phyloP scores from a whole-genome alignment of 805 yeast genomes.

The Ogataea allantospora region DNA sequence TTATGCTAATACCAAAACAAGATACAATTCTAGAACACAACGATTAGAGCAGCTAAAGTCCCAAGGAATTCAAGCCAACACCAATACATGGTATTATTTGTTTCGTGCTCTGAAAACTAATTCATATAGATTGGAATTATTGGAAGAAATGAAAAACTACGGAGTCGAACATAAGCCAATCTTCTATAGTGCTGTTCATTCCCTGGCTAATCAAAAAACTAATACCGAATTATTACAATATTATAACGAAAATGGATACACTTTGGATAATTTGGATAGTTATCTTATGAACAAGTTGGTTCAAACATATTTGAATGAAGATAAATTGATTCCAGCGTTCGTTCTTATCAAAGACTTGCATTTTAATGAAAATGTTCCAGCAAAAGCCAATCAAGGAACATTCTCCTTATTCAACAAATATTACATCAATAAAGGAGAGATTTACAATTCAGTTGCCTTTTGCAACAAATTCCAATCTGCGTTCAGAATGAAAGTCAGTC shows the following conservation, averaged over 20 bases:
- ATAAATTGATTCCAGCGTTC: constrained; percentile 22
- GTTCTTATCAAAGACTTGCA: constrained; percentile 7
- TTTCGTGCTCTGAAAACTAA: constrained; percentile 21
- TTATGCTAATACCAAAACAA: constrained; percentile 13
- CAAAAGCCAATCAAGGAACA: constrained; percentile 20
- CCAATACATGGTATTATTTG: constrained; percentile 31
- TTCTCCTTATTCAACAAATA: constrained; percentile 21
- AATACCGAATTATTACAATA: constrained; percentile 20
- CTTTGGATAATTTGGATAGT: constrained; percentile 9
- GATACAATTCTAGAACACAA: constrained; percentile 19
- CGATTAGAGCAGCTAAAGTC: constrained; percentile 19
- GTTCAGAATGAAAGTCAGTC: constrained; percentile 12
- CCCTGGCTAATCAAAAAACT: constrained; percentile 13
- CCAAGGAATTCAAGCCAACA: constrained; percentile 18
- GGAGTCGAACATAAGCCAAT: constrained; percentile 25
- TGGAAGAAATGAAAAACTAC: constrained; percentile 26
- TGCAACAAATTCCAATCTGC: constrained; percentile 19
- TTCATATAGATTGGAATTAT: constrained; percentile 19
- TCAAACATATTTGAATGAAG: constrained; percentile 17
- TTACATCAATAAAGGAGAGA: constrained; percentile 21
- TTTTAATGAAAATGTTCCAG: neutral
- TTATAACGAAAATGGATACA: constrained; percentile 15
- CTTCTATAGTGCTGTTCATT: constrained; percentile 17
- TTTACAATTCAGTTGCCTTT: constrained; percentile 27
- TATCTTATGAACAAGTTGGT: constrained; percentile 25